These are phyloP conservation scores for Chloris gayana DNA, from an alignment of 176 grass and related monocot species.

Conservation along the genomic window DNA sequence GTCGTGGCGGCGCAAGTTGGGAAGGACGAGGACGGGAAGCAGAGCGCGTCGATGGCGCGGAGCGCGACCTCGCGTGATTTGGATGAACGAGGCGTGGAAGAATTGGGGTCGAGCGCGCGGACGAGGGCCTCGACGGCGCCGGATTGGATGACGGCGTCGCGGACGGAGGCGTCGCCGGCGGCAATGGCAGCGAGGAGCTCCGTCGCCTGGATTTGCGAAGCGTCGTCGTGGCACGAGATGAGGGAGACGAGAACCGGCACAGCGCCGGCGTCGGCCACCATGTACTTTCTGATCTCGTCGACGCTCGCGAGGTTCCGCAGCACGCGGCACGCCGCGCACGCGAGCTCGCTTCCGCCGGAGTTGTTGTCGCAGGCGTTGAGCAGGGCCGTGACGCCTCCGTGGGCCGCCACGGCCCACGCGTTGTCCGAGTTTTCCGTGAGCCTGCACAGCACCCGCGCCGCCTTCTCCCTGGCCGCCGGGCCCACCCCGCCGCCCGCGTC, in stretches of 20 bases:
- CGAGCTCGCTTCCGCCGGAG: slow-evolving; percentile 40
- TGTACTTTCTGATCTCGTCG: slow-evolving; percentile 83
- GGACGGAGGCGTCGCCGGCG: slow-evolving; percentile 30
- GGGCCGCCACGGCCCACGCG: slow-evolving; percentile 87
- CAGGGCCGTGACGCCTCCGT: slow-evolving; percentile 72
- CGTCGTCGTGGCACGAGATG: slow-evolving; percentile 27
- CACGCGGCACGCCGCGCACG: slow-evolving; percentile 59
- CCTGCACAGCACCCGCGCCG: slow-evolving; percentile 62
- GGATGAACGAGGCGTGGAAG: slow-evolving; percentile 37
- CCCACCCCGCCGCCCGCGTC: slow-evolving; percentile 14
- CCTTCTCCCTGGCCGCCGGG: slow-evolving; percentile 49
- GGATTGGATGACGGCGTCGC: slow-evolving; percentile 32
- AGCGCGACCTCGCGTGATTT: slow-evolving; percentile 75
- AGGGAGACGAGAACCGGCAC: slow-evolving; percentile 60
- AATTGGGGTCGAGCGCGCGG: slow-evolving; percentile 40
- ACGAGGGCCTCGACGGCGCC: slow-evolving; percentile 57
- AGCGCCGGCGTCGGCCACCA: slow-evolving; percentile 62
- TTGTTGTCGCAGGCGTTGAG: slow-evolving; percentile 59
- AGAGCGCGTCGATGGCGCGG: slow-evolving; percentile 61
- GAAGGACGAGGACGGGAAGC: slow-evolving; percentile 45
- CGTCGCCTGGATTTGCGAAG: slow-evolving; percentile 59
- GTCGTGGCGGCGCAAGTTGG: background rate
- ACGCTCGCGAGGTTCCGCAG: slow-evolving; percentile 72
- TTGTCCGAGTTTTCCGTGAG: slow-evolving; percentile 91
- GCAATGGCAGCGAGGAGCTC: slow-evolving; percentile 66